Evolutionary conservation across 495 filamentous ascomycete genomes (phyloP), one percentile per base, ranked within the genome.

Genomic region (Daldinia decipiens): DNA sequence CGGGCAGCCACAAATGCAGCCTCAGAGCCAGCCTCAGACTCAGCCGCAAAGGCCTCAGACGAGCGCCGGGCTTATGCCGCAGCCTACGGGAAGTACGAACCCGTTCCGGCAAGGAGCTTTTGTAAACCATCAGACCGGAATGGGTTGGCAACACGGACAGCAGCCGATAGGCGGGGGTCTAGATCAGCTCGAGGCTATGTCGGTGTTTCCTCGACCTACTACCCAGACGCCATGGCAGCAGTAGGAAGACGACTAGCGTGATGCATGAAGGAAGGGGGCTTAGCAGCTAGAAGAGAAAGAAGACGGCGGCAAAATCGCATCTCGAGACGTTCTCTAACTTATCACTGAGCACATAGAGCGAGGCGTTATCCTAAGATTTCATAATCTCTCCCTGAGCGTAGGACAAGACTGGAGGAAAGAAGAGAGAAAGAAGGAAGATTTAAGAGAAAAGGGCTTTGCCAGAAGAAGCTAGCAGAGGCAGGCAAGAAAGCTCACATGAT

Each of bases 91-190:
- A 7, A 94, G 89, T 73, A 98, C 95, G 15, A 98, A 98, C 77
- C 95, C 95, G 1, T 98, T 98, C 87, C 87, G 95, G 8, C 93
- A 97, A 77, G 91, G 90, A 57, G 86, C 89, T 0, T 96, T 97
- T 71, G 89, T 95, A 36, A 94, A 96, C 72, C 92, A 95, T 73
- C 86, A 89, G 38, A 97, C 93, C 2, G 94, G 94, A 0, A 85
- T 90, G 77, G 91, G 92, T 13, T 97, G 95, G 92, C 94, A 97
- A 72, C 83, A 89, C 59, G 85, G 85, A 40, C 88, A 88, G 59
- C 87, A 92, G 78, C 88, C 92, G 4, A 95, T 94, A 11, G 91
- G 97, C 73, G 94, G 95, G 45, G 95, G 95, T 1, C 80, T 95
- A 61, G 92, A 97, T 79, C 88, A 92, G 62, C 59, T 97, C 60